Percentiles rank a stretch among this genome's conserved stretches.
phyloP scores from a whole-genome alignment of 495 filamentous ascomycete genomes.

The Amorphotheca resinae region DNA sequence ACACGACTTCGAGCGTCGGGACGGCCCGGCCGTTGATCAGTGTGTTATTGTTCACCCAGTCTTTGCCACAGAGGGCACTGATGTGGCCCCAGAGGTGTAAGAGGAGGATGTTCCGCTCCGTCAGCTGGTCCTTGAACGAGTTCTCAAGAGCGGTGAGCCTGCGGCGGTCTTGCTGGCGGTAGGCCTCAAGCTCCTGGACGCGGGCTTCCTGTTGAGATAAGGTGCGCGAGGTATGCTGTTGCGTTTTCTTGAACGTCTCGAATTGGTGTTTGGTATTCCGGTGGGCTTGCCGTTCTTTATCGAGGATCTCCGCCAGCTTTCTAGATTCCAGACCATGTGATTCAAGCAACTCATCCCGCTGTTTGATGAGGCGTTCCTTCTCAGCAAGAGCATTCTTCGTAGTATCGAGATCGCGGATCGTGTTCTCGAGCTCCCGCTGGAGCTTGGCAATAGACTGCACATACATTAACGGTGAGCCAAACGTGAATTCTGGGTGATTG shows the following conservation, averaged over 20 bases:
- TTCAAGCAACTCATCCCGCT: conserved; percentile 87
- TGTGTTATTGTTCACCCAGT: conserved; percentile 85
- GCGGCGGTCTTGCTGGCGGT: conserved; percentile 58
- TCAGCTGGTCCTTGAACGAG: conserved; percentile 71
- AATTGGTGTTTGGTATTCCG: conserved; percentile 74
- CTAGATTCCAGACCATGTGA: conserved; percentile 73
- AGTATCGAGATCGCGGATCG: conserved; percentile 66
- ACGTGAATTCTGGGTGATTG: background rate
- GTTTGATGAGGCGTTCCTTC: conserved; percentile 77
- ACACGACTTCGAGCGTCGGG: conserved; percentile 67
- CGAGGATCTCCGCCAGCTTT: conserved; percentile 75
- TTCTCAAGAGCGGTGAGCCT: conserved; percentile 61
- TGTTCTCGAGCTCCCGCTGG: conserved; percentile 76
- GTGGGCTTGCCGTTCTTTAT: conserved; percentile 78
- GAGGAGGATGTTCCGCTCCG: conserved; percentile 79
- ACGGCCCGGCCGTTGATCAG: conserved; percentile 74
- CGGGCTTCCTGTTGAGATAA: conserved; percentile 72
- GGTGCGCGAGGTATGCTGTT: conserved; percentile 70
- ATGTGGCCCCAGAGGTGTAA: conserved; percentile 79
- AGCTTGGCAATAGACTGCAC: conserved; percentile 67
- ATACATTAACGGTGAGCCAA: conserved; percentile 10
- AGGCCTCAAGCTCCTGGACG: conserved; percentile 71
- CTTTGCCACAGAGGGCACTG: conserved; percentile 70
- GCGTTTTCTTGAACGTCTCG: conserved; percentile 74
- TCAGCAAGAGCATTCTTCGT: conserved; percentile 64